These are phyloP conservation scores for Aspergillus sclerotioniger DNA, from an alignment of 495 filamentous ascomycete genomes.

Conservation along the genomic window DNA sequence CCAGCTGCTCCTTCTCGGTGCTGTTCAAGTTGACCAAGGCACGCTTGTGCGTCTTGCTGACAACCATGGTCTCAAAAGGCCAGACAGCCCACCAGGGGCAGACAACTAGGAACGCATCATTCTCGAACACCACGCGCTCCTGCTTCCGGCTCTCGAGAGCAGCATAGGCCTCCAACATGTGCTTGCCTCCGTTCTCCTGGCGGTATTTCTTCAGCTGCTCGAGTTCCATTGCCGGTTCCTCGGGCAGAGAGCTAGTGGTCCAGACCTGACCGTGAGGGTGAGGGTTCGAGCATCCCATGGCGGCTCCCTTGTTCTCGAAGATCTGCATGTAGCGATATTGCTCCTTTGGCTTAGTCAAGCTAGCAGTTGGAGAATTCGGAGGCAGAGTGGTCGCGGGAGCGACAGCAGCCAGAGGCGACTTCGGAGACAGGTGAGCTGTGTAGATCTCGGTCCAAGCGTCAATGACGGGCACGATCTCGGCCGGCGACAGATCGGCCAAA, in stretches of 20 bases:
- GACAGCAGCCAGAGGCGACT: constrained; percentile 59
- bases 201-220: constrained; percentile 74
- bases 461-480: constrained; percentile 72
- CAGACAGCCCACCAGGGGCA: constrained; percentile 97
- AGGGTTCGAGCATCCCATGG: constrained; percentile 99
- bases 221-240: constrained; percentile 80
- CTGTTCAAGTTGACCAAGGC: constrained; percentile 75
- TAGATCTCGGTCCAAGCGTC: constrained; percentile 89
- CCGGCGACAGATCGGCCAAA: constrained; percentile 74
- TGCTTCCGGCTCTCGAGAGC: constrained; percentile 74
- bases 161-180: constrained; percentile 84
- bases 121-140: constrained; percentile 85
- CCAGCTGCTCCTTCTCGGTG: constrained; percentile 65
- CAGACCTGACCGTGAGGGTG: constrained; percentile 97
- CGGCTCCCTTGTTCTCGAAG: constrained; percentile 96
- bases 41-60: constrained; percentile 75
- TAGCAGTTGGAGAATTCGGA: constrained; percentile 45
- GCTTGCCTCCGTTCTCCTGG: constrained; percentile 62
- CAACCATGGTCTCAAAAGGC: constrained; percentile 95
- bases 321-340: constrained; percentile 98
- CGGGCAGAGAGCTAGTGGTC: constrained; percentile 85
- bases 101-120: constrained; percentile 75
- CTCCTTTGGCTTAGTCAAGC: constrained; percentile 55
- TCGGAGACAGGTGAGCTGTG: constrained; percentile 69
- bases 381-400: constrained; percentile 47